Evolutionary conservation across 2,329 filamentous ascomycete species (phyloP), one percentile per base, ranked within the genome.

Genomic region (Fusarium pininemorale): DNA sequence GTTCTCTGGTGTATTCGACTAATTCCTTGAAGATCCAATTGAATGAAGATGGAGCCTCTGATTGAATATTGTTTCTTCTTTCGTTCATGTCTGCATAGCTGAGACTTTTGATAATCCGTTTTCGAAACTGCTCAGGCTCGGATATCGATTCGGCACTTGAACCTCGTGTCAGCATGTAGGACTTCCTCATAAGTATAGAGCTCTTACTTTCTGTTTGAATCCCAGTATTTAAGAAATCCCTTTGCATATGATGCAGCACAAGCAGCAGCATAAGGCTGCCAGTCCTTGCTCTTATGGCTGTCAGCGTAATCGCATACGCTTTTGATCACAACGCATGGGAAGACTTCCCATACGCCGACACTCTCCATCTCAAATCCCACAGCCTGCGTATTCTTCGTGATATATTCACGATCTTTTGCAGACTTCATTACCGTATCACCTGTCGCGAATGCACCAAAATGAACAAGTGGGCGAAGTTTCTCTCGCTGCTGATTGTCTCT

Each of bases 161-260:
- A 13, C 1, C 7, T 22, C 6, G 0, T 14, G 12, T 41, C 3
- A 41, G 1, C 0, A 9, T 22, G 2, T 41, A 22, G 13, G 4
- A 41, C 7, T 41, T 41, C 8, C 13, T n/a, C 22, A 41, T 41
- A 6, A 14, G 2, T 14, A 10, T 41, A 6, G 13, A 5, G 22
- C 13, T 0, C 39, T n/a, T 15, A n/a, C 39, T 41, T 22, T 41
- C 22, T 41, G 1, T 0, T 10, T 41, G 39, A n/a, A 41, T 41
- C 8, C 39, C 39, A 41, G 39, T n/a, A 41, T 41, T 7, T 1
- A 6, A 41, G 13, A 22, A 41, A 41, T n/a, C 39, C 39, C 15
- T 41, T 41, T 15, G 39, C 0, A n/a, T n/a, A 41, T n/a, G 39
- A n/a, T 41, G 22, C 39, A 15, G 39, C 39, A n/a, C 22, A n/a